Percentiles rank a stretch among this genome's conserved stretches.
These are phyloP conservation scores for Aspergillus viridinutans DNA, from an alignment of 2,329 filamentous ascomycete genomes.

Conservation along the genomic window DNA sequence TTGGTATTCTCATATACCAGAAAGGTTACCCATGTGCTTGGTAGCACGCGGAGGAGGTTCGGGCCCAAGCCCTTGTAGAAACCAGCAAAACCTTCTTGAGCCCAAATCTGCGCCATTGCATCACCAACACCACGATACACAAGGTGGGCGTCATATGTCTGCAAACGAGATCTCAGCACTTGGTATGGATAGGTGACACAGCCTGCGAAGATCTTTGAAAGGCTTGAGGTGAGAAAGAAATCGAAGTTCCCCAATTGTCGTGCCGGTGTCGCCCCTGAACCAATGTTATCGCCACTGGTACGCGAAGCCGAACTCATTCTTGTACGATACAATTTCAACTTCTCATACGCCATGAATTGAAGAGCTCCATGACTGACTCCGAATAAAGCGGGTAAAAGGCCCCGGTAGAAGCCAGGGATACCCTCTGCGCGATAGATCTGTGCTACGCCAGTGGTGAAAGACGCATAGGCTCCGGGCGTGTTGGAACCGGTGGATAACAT, in stretches of 20 bases:
- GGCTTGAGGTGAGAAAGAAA: constrained; percentile 73
- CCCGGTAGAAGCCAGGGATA: constrained; percentile 76
- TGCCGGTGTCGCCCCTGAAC: constrained; percentile 15
- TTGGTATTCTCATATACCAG: constrained; percentile 94
- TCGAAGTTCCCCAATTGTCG: constrained; percentile 63
- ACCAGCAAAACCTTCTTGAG: constrained; percentile 70
- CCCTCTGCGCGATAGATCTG: constrained; percentile 70
- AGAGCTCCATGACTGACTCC: constrained; percentile 90
- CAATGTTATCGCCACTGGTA: constrained; percentile 22
- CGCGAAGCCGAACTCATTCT: constrained; percentile 28
- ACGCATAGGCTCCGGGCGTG: constrained; percentile 73
- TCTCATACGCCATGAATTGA: constrained; percentile 93
- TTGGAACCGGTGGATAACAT: constrained; percentile 83
- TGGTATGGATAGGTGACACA: constrained; percentile 92
- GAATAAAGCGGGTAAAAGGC: constrained; percentile 74
- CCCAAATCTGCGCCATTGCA: constrained; percentile 70
- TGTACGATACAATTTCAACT: constrained; percentile 60
- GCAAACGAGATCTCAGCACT: constrained; percentile 80
- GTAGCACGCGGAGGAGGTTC: constrained; percentile 84
- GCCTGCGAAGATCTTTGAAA: constrained; percentile 84
- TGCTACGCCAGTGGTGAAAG: constrained; percentile 65
- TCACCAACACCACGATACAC: constrained; percentile 69
- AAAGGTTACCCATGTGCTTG: constrained; percentile 94
- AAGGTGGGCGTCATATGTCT: constrained; percentile 78
- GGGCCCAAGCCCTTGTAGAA: constrained; percentile 92